A percentile compares a stretch with the other conserved stretches of the same genome.
These are phyloP conservation scores for Anthracocystis setariae DNA, from an alignment of 1,284 basidiomycete genomes.

Conservation along the genomic window DNA sequence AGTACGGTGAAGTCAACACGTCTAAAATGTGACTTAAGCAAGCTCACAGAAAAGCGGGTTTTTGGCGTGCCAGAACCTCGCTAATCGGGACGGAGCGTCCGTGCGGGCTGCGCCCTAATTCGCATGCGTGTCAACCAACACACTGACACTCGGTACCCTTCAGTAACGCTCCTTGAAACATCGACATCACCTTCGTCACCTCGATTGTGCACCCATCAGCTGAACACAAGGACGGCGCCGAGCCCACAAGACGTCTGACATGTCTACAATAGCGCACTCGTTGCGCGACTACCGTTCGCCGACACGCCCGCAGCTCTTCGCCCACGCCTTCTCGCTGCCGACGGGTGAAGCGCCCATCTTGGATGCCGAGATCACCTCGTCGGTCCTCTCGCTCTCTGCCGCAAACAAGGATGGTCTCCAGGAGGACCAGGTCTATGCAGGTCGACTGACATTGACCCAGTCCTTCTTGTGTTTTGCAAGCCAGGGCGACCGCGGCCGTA, in stretches of 20 bases:
- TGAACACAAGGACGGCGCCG: not conserved
- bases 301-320: slow-evolving; percentile 59
- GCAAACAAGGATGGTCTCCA: slow-evolving; percentile 48
- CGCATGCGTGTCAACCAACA: slow-evolving; percentile 1
- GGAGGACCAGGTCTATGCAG: slow-evolving; percentile 69
- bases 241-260: slow-evolving; percentile 7
- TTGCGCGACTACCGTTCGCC: slow-evolving; percentile 66
- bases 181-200: not conserved
- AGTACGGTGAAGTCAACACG: too few species aligned
- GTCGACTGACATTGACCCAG: slow-evolving; percentile 86
- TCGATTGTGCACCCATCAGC: not conserved
- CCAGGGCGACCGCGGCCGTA: slow-evolving; percentile 81
- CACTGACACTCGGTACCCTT: not conserved
- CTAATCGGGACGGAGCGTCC: not conserved
- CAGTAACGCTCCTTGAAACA: not conserved
- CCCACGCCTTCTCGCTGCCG: slow-evolving; percentile 61
- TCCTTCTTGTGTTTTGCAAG: slow-evolving; percentile 92
- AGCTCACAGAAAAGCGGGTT: too few species aligned
- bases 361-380: slow-evolving; percentile 63
- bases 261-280: slow-evolving; percentile 67
- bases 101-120: slow-evolving; percentile 1
- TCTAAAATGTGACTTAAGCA: too few species aligned
- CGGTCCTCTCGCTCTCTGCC: slow-evolving; percentile 61
- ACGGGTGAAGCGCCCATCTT: slow-evolving; percentile 48
- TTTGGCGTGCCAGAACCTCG: not conserved